Conservation (phyloP, 352 stramenopile species). For the Poterioochromonas sp. region DNA sequence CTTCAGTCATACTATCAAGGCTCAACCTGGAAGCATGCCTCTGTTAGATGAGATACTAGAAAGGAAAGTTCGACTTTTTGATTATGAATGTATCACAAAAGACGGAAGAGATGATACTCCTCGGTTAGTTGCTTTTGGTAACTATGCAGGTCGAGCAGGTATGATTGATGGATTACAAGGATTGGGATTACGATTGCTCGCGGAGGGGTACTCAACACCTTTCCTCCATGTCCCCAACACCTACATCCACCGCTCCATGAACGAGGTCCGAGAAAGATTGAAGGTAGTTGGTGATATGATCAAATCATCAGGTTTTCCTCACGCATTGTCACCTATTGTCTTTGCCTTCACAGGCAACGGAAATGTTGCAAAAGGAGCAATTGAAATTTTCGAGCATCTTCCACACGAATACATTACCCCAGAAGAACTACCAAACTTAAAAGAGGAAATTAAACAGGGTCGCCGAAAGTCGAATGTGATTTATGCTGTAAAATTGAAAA, state of each 20-base stretch:
- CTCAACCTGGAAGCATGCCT: slow-evolving; percentile 87
- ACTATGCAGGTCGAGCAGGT: slow-evolving; percentile 81
- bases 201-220: slow-evolving; percentile 78
- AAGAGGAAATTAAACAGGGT: slow-evolving; percentile 52
- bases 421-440: slow-evolving; percentile 65
- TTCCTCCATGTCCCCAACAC: slow-evolving; percentile 82
- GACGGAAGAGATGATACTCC: slow-evolving; percentile 59
- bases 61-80: slow-evolving; percentile 80
- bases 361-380: slow-evolving; percentile 83
- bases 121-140: slow-evolving; percentile 82
- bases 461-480: slow-evolving; percentile 38
- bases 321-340: slow-evolving; percentile 59
- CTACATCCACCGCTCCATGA: slow-evolving; percentile 85
- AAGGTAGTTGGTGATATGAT: slow-evolving; percentile 68
- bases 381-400: slow-evolving; percentile 85
- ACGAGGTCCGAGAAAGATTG: slow-evolving; percentile 71
- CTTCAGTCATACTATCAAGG: slow-evolving; percentile 94
- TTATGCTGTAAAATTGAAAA: slow-evolving; percentile 48
- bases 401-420: slow-evolving; percentile 81
- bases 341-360: slow-evolving; percentile 86
- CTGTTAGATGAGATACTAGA: slow-evolving; percentile 79
- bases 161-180: slow-evolving; percentile 86
- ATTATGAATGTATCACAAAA: slow-evolving; percentile 90
- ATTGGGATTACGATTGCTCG: slow-evolving; percentile 79
- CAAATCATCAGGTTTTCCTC: slow-evolving; percentile 60